A percentile compares a stretch with the other conserved stretches of the same genome.
phyloP scores from a whole-genome alignment of 2,329 filamentous ascomycete genomes.

The Arthrobotrys conoides region DNA sequence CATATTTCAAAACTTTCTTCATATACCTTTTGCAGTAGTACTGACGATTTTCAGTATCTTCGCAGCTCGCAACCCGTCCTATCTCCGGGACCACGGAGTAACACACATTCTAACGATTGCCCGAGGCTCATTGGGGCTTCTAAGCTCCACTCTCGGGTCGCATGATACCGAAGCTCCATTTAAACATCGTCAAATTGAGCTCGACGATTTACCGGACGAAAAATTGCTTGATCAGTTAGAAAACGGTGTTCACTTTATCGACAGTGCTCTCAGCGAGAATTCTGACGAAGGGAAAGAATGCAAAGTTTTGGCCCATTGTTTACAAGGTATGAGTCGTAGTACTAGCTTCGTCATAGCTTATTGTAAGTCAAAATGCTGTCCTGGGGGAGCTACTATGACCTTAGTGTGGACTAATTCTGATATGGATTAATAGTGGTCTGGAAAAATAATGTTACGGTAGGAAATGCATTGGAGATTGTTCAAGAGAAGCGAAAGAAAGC shows the following conservation, averaged over 20 bases:
- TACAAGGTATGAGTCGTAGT: constrained; percentile 56
- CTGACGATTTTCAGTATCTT: too few species aligned
- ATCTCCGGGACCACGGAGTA: constrained; percentile 30
- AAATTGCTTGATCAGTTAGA: constrained; percentile 45
- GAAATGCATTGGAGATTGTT: constrained; percentile 37
- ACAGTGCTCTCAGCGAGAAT: constrained; percentile 7
- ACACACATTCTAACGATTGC: constrained; percentile 48
- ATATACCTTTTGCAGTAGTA: not conserved
- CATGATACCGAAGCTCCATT: not conserved
- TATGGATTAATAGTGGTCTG: constrained; percentile 36
- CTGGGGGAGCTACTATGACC: not conserved
- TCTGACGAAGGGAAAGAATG: not conserved
- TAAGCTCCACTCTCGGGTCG: constrained; percentile 33
- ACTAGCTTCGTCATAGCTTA: constrained; percentile 57
- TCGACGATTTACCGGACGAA: constrained; percentile 45
- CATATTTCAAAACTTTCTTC: not conserved
- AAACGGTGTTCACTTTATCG: constrained; percentile 42
- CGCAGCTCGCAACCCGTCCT: constrained; percentile 35
- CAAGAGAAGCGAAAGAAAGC: constrained; percentile 57
- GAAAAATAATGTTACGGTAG: constrained; percentile 45
- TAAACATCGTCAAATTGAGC: constrained; percentile 48
- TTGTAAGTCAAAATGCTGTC: constrained; percentile 29
- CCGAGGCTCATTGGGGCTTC: constrained; percentile 41
- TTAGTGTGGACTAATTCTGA: not conserved
- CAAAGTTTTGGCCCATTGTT: constrained; percentile 44